Conservation (phyloP, 768 basidiomycete species). For the Lanmaoa pseudosensibilis region DNA sequence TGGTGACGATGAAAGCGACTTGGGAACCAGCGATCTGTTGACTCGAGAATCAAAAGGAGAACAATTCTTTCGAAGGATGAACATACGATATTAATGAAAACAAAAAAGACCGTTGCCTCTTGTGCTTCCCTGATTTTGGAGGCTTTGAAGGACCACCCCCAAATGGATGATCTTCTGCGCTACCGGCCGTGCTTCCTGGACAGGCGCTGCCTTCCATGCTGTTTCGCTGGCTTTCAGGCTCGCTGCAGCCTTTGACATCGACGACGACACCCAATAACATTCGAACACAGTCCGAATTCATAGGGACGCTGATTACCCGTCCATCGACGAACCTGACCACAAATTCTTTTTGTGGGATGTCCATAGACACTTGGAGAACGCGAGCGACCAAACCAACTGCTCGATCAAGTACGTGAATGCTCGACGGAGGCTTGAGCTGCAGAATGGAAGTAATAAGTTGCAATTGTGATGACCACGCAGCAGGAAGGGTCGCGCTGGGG, state of each 20-base stretch:
- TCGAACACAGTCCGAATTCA: slow-evolving; percentile 41
- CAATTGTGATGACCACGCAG: slow-evolving; percentile 56
- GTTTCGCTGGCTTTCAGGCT: slow-evolving; percentile 31
- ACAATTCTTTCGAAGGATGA: neutral
- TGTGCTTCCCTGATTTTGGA: slow-evolving; percentile 50
- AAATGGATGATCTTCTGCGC: slow-evolving; percentile 19
- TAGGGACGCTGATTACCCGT: slow-evolving; percentile 46
- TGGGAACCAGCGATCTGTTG: slow-evolving; percentile 33
- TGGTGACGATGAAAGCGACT: slow-evolving; percentile 28
- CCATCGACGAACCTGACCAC: slow-evolving; percentile 61
- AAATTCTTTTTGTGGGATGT: slow-evolving; percentile 48
- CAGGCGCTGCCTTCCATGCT: slow-evolving; percentile 33
- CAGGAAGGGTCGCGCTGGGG: slow-evolving; percentile 38
- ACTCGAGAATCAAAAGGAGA: neutral
- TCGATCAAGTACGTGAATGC: slow-evolving; percentile 60
- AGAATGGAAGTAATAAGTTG: slow-evolving; percentile 47
- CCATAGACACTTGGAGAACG: slow-evolving; percentile 60
- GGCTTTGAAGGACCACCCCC: slow-evolving; percentile 24
- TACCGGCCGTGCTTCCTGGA: slow-evolving; percentile 18
- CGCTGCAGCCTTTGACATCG: slow-evolving; percentile 52
- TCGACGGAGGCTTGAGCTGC: slow-evolving; percentile 51
- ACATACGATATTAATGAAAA: slow-evolving; percentile 65
- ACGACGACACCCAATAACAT: slow-evolving; percentile 50
- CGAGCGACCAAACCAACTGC: slow-evolving; percentile 56
- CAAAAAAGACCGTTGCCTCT: slow-evolving; percentile 68